Percentiles rank a stretch among this genome's conserved stretches.
These are phyloP conservation scores for Adenanthera pavonina DNA, from an alignment of 306 rosid genomes.

Conservation along the genomic window DNA sequence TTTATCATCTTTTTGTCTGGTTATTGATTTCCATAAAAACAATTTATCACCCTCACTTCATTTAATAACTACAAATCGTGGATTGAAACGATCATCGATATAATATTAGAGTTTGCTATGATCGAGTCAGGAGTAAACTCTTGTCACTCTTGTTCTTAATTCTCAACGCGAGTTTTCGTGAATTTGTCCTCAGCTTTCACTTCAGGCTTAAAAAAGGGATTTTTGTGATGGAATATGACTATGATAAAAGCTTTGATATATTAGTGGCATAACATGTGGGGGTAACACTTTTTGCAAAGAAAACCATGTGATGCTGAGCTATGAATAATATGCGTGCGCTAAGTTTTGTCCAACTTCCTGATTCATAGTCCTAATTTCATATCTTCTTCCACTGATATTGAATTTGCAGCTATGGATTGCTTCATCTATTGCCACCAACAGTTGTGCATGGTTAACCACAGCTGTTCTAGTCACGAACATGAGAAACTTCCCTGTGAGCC, in stretches of 20 bases:
- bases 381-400: background rate
- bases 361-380: background rate
- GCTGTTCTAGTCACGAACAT: conserved; percentile 82
- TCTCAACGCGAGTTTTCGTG: background rate
- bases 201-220: background rate
- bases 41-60: background rate
- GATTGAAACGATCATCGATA: background rate
- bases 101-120: background rate
- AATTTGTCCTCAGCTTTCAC: background rate
- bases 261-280: background rate
- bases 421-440: conserved; percentile 67
- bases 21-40: background rate
- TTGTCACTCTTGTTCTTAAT: background rate
- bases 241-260: background rate
- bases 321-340: background rate
- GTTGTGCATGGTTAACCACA: conserved; percentile 78
- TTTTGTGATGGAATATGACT: background rate
- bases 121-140: background rate
- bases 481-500: conserved; percentile 77
- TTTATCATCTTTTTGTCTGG: background rate
- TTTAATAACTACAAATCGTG: background rate
- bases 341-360: background rate
- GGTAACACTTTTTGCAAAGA: background rate
- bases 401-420: conserved; percentile 71
- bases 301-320: background rate